Evolutionary conservation across 73 alveolate genomes (phyloP).

Genomic region (Tetrahymena malaccensis): DNA sequence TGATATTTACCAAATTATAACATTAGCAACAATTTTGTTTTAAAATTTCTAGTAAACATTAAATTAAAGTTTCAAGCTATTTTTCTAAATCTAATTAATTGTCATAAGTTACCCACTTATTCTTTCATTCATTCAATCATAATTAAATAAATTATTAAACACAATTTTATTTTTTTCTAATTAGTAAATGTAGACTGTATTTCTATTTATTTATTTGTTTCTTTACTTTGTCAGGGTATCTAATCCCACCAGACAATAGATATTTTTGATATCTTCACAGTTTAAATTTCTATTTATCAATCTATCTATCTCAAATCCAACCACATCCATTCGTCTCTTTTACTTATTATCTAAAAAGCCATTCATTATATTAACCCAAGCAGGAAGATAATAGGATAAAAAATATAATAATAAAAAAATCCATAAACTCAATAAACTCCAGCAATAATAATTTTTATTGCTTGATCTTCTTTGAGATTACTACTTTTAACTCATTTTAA

Average conservation of each 20-base stretch:
- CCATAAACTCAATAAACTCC: too few species aligned
- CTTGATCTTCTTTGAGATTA: background rate
- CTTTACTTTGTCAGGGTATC: background rate
- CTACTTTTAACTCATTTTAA: background rate
- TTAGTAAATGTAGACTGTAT: background rate
- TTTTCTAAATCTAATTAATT: background rate
- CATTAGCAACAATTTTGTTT: background rate
- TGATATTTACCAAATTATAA: background rate
- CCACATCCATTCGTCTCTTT: background rate
- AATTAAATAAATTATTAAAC: too few species aligned
- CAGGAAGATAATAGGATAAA: background rate
- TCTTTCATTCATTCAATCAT: background rate
- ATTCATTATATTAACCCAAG: background rate
- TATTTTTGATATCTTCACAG: background rate
- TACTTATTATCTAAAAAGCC: background rate
- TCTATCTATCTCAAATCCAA: background rate
- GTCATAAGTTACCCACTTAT: background rate
- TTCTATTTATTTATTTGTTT: background rate
- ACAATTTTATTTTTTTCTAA: background rate
- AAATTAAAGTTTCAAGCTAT: background rate
- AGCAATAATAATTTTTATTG: too few species aligned
- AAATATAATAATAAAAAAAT: too few species aligned
- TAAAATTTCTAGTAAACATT: background rate
- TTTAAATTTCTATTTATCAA: too few species aligned
- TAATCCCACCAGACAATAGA: background rate